Evolutionary conservation across 805 yeast species (phyloP).

Genomic region (Maudiozyma turicensis): DNA sequence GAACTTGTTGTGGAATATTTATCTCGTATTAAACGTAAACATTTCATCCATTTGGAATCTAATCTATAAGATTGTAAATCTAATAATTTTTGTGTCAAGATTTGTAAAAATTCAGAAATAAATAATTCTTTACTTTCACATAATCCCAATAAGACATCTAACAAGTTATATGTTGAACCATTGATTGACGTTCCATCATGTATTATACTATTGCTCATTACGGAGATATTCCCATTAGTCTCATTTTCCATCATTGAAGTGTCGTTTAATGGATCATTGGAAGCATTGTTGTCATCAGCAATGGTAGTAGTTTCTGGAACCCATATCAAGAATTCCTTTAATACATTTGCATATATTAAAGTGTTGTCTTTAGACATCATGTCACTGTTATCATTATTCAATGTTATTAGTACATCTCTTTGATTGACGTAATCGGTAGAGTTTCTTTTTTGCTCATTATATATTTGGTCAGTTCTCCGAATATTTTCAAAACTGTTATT

Average conservation of each 20-base stretch:
- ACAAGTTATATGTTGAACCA: conserved; percentile 7
- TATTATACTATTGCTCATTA: neutral
- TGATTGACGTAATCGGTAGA: neutral
- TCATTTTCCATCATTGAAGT: neutral
- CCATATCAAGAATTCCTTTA: conserved; percentile 20
- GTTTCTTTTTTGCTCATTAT: neutral
- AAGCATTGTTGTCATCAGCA: neutral
- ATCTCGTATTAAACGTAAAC: conserved; percentile 13
- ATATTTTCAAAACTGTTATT: neutral
- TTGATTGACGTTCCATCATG: neutral
- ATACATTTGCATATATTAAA: conserved; percentile 12
- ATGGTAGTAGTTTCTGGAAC: conserved; percentile 17
- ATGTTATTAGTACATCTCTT: neutral
- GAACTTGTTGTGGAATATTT: conserved; percentile 6
- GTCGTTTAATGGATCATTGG: neutral
- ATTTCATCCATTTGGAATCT: conserved; percentile 20
- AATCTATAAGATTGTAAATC: conserved; percentile 14
- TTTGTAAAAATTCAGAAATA: conserved; percentile 15
- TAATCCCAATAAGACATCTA: conserved; percentile 19
- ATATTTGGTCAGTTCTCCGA: neutral
- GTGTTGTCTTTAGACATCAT: neutral
- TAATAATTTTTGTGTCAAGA: conserved; percentile 18
- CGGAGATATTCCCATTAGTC: neutral
- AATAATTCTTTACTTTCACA: conserved; percentile 20
- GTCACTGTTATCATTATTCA: neutral